Conservation (phyloP, 2,329 filamentous ascomycete species). For the Proliferodiscus dingleyae region DNA sequence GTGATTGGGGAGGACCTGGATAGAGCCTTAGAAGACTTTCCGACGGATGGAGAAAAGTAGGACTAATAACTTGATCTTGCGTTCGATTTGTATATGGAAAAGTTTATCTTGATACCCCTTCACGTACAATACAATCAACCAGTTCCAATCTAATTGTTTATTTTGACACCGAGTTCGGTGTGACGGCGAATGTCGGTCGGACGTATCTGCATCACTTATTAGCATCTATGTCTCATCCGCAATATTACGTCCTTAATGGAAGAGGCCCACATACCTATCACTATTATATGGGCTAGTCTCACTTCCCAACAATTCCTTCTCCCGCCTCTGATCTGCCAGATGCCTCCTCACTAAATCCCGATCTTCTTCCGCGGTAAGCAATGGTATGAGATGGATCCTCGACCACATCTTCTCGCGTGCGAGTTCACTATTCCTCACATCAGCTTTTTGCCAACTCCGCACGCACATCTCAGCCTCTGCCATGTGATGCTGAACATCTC, state of each 20-base stretch:
- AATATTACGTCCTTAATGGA: neutral
- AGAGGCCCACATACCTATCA: constrained; percentile 61
- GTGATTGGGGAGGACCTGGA: constrained; percentile 29
- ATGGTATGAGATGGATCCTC: constrained; percentile 87
- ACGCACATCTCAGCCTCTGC: too few relatives aligned
- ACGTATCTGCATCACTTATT: constrained; percentile 56
- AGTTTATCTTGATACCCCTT: neutral
- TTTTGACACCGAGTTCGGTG: constrained; percentile 43
- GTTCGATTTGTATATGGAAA: neutral
- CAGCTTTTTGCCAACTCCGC: constrained; percentile 2
- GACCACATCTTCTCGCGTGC: constrained; percentile 98
- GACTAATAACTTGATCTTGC: neutral
- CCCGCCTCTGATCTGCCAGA: constrained; percentile 79
- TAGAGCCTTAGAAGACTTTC: neutral
- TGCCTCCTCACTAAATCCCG: constrained; percentile 86
- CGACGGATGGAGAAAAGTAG: neutral
- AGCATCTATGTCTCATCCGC: neutral
- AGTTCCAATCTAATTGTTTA: constrained; percentile 10
- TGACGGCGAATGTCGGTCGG: constrained; percentile 71
- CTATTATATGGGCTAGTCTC: constrained; percentile 83
- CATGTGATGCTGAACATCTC: too few relatives aligned
- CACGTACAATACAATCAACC: neutral
- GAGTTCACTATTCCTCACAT: constrained; percentile 63
- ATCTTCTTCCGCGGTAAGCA: constrained; percentile 95
- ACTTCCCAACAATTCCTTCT: constrained; percentile 83